Percentiles rank a stretch among this genome's conserved stretches.
Conservation (phyloP, 192 early-diverging fungal species). For the Podila epicladia region DNA sequence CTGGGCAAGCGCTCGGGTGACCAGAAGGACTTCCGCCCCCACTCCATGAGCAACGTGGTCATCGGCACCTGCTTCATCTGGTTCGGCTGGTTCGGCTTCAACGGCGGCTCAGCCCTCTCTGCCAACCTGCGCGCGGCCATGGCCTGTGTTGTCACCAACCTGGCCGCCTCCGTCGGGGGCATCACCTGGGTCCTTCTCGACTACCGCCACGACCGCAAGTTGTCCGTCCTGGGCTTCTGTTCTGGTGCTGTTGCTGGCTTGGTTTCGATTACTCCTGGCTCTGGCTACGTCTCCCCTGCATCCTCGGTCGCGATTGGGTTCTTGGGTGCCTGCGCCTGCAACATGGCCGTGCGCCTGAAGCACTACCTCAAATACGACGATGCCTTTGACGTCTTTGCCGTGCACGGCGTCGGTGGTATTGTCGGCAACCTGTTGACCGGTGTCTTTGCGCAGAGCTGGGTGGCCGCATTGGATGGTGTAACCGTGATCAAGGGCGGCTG, state of each 20-base stretch:
- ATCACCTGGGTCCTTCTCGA: constrained; percentile 88
- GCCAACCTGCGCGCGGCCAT: constrained; percentile 88
- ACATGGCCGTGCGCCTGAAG: constrained; percentile 86
- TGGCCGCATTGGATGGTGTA: constrained; percentile 76
- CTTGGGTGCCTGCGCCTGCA: constrained; percentile 77
- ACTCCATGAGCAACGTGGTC: constrained; percentile 93
- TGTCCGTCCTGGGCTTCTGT: constrained; percentile 93
- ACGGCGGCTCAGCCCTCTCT: constrained; percentile 85
- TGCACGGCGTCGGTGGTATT: constrained; percentile 88
- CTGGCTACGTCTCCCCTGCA: constrained; percentile 87
- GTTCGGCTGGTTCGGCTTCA: constrained; percentile 98
- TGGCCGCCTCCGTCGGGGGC: constrained; percentile 84
- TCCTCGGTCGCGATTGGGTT: constrained; percentile 86
- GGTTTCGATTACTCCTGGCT: constrained; percentile 92
- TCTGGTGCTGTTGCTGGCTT: constrained; percentile 95
- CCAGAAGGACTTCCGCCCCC: constrained; percentile 80
- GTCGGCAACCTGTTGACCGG: constrained; percentile 91
- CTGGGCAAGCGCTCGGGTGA: constrained; percentile 85
- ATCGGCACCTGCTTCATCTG: constrained; percentile 90
- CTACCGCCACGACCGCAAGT: constrained; percentile 80
- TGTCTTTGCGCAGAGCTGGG: constrained; percentile 84
- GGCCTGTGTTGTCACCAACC: constrained; percentile 87
- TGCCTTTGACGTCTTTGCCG: constrained; percentile 91
- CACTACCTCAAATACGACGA: constrained; percentile 89
- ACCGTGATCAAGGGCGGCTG: constrained; percentile 75